Conservation (phyloP, 257 asterid genomes). For the Solanum raphanifolium region DNA sequence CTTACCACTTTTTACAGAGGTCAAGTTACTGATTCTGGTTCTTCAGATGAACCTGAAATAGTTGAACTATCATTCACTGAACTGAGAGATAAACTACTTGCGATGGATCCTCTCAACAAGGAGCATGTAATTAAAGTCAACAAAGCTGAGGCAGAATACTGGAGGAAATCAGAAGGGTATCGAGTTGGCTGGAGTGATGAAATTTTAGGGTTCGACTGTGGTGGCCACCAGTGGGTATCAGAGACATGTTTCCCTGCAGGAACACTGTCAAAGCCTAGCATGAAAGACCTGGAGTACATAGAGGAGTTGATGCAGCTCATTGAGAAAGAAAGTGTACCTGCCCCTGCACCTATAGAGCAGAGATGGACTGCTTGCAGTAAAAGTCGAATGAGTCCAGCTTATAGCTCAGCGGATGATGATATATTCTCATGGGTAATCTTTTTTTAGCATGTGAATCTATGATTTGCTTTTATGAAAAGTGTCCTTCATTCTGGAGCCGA, state of each 20-base stretch:
- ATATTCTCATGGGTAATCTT: slow-evolving; percentile 83
- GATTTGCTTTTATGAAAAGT: neutral
- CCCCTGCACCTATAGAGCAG: slow-evolving; percentile 98
- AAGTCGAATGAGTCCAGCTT: slow-evolving; percentile 94
- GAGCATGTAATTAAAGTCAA: slow-evolving; percentile 64
- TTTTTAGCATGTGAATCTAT: neutral
- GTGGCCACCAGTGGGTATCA: slow-evolving; percentile 99
- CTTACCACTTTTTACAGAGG: slow-evolving; percentile 33
- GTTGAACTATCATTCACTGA: slow-evolving; percentile 74
- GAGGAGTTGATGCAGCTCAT: slow-evolving; percentile 66
- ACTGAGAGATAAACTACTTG: slow-evolving; percentile 78
- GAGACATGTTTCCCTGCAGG: slow-evolving; percentile 94
- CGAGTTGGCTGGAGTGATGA: slow-evolving; percentile 97
- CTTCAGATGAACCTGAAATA: slow-evolving; percentile 40
- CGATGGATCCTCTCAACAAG: slow-evolving; percentile 77
- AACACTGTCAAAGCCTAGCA: slow-evolving; percentile 71
- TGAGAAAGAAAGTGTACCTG: slow-evolving; percentile 66
- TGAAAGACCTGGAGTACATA: slow-evolving; percentile 80
- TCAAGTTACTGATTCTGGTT: slow-evolving; percentile 8
- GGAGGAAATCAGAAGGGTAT: slow-evolving; percentile 92
- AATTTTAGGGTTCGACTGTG: slow-evolving; percentile 95
- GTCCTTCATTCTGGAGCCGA: neutral
- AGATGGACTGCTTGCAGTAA: slow-evolving; percentile 88
- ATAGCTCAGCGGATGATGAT: slow-evolving; percentile 60
- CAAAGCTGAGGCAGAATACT: slow-evolving; percentile 94